phyloP scores from a whole-genome alignment of 495 filamentous ascomycete genomes.

The Amorphotheca resinae region DNA sequence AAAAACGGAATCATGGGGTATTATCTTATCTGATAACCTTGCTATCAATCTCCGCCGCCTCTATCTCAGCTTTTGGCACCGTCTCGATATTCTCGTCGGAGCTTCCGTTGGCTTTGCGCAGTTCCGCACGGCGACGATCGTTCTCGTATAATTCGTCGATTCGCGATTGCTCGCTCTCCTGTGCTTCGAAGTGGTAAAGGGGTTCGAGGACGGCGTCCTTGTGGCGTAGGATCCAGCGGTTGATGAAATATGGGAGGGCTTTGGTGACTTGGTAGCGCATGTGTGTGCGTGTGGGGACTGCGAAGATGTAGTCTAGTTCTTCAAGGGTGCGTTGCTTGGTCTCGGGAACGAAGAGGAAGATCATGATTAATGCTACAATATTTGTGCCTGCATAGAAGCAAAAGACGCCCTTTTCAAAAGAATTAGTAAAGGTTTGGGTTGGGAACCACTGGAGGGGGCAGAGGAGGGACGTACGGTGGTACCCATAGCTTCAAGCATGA shows the following conservation, averaged over 20 bases:
- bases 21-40: too few relatives aligned
- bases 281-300: conserved; percentile 52
- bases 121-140: neutral
- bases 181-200: conserved; percentile 47
- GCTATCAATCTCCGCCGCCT: too few relatives aligned
- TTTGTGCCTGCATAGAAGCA: conserved; percentile 55
- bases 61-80: too few relatives aligned
- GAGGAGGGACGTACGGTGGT: conserved; percentile 22
- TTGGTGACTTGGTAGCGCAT: conserved; percentile 50
- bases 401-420: conserved; percentile 35
- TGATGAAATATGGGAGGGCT: conserved; percentile 55
- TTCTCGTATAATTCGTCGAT: conserved; percentile 3
- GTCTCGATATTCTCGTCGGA: neutral
- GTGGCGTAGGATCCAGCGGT: conserved; percentile 46
- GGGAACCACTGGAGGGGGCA: neutral
- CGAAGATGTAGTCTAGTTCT: conserved; percentile 78
- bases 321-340: conserved; percentile 60
- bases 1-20: too few relatives aligned
- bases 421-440: neutral
- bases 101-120: neutral
- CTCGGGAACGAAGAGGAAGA: conserved; percentile 49
- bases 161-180: neutral
- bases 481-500: conserved; percentile 34
- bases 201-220: conserved; percentile 43
- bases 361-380: conserved; percentile 41